Evolutionary conservation across 495 filamentous ascomycete genomes (phyloP).

Genomic region (Aspergillus indologenus): DNA sequence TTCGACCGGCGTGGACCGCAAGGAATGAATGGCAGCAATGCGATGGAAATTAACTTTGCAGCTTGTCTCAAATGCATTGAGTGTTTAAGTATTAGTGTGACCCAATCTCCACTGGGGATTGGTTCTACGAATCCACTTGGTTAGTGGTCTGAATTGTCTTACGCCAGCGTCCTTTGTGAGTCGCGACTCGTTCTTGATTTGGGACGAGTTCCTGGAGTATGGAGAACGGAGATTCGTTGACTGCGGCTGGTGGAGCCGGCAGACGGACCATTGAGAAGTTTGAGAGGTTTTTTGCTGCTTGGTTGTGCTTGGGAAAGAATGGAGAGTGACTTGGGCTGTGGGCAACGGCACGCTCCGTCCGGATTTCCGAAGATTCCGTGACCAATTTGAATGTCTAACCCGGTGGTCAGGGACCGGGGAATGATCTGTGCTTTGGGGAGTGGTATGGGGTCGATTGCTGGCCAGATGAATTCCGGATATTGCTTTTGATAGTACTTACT

Average conservation of each 20-base stretch:
- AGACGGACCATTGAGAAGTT: too few relatives aligned
- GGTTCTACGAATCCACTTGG: too few relatives aligned
- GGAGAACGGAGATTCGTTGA: background rate
- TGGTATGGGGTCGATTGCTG: conserved; percentile 3
- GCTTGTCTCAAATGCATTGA: background rate
- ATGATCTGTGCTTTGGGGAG: conserved; percentile 5
- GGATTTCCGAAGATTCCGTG: background rate
- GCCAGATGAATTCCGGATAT: background rate
- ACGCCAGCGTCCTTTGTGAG: background rate
- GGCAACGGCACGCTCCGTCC: background rate
- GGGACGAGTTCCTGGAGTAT: background rate
- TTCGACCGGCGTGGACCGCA: background rate
- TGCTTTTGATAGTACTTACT: background rate
- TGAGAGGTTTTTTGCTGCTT: too few relatives aligned
- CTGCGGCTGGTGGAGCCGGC: background rate
- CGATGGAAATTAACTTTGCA: background rate
- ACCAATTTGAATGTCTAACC: conserved; percentile 1
- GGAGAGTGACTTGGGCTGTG: background rate
- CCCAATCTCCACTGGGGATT: background rate
- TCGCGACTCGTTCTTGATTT: background rate
- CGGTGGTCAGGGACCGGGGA: background rate
- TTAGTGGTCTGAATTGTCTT: background rate
- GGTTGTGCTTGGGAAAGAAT: too few relatives aligned
- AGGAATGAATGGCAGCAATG: background rate
- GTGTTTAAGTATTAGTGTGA: background rate